phyloP scores from a whole-genome alignment of 805 yeast genomes.

The Saccharomyces jurei region DNA sequence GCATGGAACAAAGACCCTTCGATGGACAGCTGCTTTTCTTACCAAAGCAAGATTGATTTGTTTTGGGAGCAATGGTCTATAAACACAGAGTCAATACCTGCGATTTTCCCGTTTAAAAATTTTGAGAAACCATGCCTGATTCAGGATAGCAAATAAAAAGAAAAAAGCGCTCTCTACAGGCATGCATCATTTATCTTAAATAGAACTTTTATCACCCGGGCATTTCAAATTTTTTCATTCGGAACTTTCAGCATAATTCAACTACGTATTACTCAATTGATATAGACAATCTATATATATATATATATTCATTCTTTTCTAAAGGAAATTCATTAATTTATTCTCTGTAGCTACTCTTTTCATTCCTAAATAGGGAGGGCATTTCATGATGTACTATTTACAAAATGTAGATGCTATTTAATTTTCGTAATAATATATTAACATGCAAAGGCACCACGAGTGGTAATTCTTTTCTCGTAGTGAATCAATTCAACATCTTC shows the following conservation, averaged over 20 bases:
- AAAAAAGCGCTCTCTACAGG: not conserved
- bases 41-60: not conserved
- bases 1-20: conserved; percentile 5
- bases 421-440: not conserved
- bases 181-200: not conserved
- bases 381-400: not conserved
- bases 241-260: not conserved
- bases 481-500: conserved; percentile 59
- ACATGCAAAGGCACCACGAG: conserved; percentile 19
- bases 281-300: not conserved
- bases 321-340: not conserved
- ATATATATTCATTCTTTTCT: not conserved
- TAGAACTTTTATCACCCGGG: not conserved
- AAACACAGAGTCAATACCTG: not conserved
- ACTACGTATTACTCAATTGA: not conserved
- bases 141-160: not conserved
- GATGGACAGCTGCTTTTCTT: not conserved
- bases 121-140: not conserved
- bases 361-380: not conserved
- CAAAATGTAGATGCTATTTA: not conserved
- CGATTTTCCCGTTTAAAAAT: not conserved
- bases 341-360: not conserved
- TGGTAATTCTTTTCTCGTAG: conserved; percentile 23
- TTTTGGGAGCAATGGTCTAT: not conserved
- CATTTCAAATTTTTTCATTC: not conserved